Conservation (phyloP, 768 basidiomycete genomes). For the Pisolithus microcarpus region DNA sequence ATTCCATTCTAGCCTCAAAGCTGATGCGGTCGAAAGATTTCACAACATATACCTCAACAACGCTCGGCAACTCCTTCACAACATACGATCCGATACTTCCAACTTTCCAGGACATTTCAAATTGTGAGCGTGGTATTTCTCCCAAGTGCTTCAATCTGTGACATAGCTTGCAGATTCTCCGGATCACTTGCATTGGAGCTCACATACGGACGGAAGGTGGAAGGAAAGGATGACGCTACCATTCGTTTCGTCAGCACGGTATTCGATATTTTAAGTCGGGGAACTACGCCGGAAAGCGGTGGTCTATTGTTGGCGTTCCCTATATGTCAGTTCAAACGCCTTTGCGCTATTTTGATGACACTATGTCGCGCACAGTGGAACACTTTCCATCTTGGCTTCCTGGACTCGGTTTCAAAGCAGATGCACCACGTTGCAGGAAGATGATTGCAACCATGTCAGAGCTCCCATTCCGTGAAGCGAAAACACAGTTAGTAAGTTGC, state of each 20-base stretch:
- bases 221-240: not conserved
- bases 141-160: not conserved
- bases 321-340: not conserved
- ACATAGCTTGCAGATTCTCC: not conserved
- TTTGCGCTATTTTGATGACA: not conserved
- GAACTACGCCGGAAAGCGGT: not conserved
- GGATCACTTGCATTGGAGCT: not conserved
- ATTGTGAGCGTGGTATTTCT: not conserved
- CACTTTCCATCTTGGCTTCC: not conserved
- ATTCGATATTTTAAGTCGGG: not conserved
- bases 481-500: too few species aligned
- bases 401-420: too few species aligned
- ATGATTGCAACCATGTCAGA: too few species aligned
- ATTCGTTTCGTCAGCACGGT: not conserved
- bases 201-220: not conserved
- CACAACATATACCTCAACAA: slow-evolving; percentile 3
- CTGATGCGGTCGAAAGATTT: slow-evolving; percentile 2
- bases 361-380: not conserved
- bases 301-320: not conserved
- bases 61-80: not conserved
- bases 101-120: not conserved
- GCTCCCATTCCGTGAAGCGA: too few species aligned
- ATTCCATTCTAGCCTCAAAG: slow-evolving; percentile 5
- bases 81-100: not conserved
- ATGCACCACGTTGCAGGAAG: too few species aligned